These are phyloP conservation scores for Pinguiococcus pyrenoidosus DNA, from an alignment of 108 stramenopile genomes.

Conservation along the genomic window DNA sequence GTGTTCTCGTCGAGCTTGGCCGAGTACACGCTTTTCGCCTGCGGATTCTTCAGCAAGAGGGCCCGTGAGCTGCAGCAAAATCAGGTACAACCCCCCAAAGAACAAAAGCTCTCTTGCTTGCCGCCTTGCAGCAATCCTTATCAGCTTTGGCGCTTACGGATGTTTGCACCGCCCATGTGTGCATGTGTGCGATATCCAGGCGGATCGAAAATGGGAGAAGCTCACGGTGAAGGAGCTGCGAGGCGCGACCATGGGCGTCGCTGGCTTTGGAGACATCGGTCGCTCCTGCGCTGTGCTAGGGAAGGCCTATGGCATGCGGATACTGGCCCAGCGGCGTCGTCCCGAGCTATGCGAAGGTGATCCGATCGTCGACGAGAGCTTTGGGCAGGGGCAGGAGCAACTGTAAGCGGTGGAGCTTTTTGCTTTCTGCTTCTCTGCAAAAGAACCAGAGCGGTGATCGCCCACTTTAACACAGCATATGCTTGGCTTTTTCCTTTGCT, in stretches of 20 bases:
- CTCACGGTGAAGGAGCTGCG: conserved; percentile 20
- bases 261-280: conserved; percentile 32
- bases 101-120: no score
- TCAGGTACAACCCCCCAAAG: no score
- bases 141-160: no score
- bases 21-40: conserved; percentile 71
- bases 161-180: no score
- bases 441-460: no score
- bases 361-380: conserved; percentile 18
- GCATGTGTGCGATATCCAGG: no score
- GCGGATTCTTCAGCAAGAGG: conserved; percentile 79
- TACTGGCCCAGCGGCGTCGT: conserved; percentile 21
- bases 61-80: conserved; percentile 60
- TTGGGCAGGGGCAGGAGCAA: conserved; percentile 11
- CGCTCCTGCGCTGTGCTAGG: conserved; percentile 20
- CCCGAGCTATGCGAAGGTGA: conserved; percentile 23
- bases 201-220: conserved; percentile 20
- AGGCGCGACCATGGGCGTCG: conserved; percentile 16
- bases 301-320: conserved; percentile 30
- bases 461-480: no score
- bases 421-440: background rate
- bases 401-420: background rate
- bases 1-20: conserved; percentile 65
- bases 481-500: no score
- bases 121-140: no score